phyloP scores from a whole-genome alignment of 176 grass and related monocot species.

The Ananas comosus region DNA sequence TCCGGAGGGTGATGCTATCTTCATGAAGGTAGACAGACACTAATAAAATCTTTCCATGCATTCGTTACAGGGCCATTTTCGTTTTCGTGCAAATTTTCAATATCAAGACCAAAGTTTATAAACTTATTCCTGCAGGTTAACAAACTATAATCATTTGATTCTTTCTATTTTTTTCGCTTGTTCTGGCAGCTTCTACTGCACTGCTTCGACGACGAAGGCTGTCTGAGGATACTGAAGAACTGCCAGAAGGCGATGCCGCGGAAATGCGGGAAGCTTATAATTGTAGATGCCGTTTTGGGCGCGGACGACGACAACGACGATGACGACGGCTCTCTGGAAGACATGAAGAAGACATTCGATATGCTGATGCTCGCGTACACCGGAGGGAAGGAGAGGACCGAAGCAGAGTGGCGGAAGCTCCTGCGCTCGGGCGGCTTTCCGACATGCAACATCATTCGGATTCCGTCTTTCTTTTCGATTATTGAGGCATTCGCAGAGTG shows the following conservation, averaged over 20 bases:
- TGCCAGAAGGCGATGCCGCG: constrained; percentile 20
- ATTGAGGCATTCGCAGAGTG: too few species aligned
- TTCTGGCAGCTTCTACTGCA: constrained; percentile 20
- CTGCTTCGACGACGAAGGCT: constrained; percentile 20
- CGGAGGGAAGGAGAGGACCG: constrained; percentile 33
- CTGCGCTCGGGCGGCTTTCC: too few species aligned
- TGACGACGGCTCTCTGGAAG: neutral
- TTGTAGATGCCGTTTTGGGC: constrained; percentile 5
- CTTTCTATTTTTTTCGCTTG: too few species aligned
- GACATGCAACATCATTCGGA: too few species aligned
- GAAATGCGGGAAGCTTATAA: constrained; percentile 20
- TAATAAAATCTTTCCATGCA: too few species aligned
- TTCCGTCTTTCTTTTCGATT: too few species aligned
- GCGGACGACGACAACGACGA: neutral
- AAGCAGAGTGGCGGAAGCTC: neutral
- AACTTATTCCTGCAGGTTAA: neutral
- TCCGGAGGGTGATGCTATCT: constrained; percentile 16
- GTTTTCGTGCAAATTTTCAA: neutral
- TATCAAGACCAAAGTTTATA: too few species aligned
- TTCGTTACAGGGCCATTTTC: too few species aligned
- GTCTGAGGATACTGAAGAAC: constrained; percentile 27
- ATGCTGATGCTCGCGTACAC: constrained; percentile 1
- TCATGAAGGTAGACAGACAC: constrained; percentile 13
- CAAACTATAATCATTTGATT: neutral
- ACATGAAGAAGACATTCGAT: neutral